Conservation (phyloP, 352 stramenopile species). For the Phytophthora europaea region DNA sequence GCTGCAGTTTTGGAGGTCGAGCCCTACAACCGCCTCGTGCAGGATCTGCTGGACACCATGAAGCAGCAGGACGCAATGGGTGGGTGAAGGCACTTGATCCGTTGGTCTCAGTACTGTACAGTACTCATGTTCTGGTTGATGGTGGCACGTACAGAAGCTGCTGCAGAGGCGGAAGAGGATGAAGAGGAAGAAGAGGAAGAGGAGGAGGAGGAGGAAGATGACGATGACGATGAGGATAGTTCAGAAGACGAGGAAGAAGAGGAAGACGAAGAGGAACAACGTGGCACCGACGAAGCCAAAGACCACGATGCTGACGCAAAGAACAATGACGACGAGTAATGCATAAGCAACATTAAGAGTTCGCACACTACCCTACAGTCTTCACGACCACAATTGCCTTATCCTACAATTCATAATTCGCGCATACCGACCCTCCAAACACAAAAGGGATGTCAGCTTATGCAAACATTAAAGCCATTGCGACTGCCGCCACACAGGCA, state of each 20-base stretch:
- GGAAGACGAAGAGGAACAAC: constrained; percentile 29
- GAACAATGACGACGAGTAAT: constrained; percentile 8
- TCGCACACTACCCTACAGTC: constrained; percentile 10
- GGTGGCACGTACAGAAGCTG: constrained; percentile 24
- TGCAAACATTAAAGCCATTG: constrained; percentile 26
- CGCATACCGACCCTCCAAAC: too few species aligned
- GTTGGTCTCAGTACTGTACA: background rate
- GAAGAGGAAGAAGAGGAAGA: constrained; percentile 64
- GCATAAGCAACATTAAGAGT: constrained; percentile 9
- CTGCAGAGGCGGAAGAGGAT: constrained; percentile 39
- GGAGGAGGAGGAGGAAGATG: constrained; percentile 58
- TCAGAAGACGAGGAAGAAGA: constrained; percentile 63
- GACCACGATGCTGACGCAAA: constrained; percentile 22
- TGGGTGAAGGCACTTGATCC: constrained; percentile 4
- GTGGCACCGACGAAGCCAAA: constrained; percentile 29
- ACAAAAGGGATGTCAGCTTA: constrained; percentile 5
- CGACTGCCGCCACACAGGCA: constrained; percentile 24
- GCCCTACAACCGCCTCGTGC: constrained; percentile 71
- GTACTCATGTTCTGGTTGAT: background rate
- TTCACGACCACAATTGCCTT: constrained; percentile 11
- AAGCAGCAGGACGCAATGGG: constrained; percentile 67
- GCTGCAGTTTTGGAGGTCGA: constrained; percentile 63
- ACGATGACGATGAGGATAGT: constrained; percentile 56
- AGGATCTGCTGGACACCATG: constrained; percentile 70
- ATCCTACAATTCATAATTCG: constrained; percentile 41